Evolutionary conservation across 2,329 filamentous ascomycete genomes (phyloP).

Genomic region (Domatiomyces catenatus): DNA sequence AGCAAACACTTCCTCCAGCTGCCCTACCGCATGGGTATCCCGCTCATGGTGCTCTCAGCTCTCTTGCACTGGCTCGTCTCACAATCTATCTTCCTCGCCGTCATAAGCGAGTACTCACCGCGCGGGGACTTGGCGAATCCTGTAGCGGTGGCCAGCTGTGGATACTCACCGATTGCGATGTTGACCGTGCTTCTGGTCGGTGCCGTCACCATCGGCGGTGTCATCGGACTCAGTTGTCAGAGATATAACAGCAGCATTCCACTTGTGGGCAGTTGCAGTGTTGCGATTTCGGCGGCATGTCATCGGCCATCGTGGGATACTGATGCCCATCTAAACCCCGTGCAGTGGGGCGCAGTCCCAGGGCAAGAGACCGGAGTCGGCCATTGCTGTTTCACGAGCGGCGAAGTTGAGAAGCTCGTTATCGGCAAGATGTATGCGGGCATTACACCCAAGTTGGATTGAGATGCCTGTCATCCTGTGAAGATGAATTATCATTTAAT

Average conservation of each 20-base stretch:
- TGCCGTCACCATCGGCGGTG: slow-evolving; percentile 4
- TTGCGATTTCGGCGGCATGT: slow-evolving; percentile 23
- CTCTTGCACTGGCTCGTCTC: slow-evolving; percentile 32
- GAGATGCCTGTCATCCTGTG: too few relatives aligned
- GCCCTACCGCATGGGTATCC: slow-evolving; percentile 25
- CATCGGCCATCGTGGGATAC: slow-evolving; percentile 17
- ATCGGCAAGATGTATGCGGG: slow-evolving; percentile 11
- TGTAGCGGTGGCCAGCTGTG: slow-evolving; percentile 10
- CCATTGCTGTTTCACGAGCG: slow-evolving; percentile 18
- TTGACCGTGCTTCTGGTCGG: slow-evolving; percentile 10
- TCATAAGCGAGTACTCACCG: slow-evolving; percentile 18
- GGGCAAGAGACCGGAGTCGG: slow-evolving; percentile 2
- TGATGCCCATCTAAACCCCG: slow-evolving; percentile 9
- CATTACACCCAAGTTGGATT: neutral
- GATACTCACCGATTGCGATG: slow-evolving; percentile 16
- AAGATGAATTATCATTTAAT: too few relatives aligned
- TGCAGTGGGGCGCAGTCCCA: slow-evolving; percentile 18
- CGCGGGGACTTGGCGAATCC: slow-evolving; percentile 3
- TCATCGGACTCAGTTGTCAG: slow-evolving; percentile 10
- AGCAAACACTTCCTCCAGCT: slow-evolving; percentile 28
- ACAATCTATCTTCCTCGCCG: slow-evolving; percentile 28
- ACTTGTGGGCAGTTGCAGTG: slow-evolving; percentile 21
- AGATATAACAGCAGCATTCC: slow-evolving; percentile 18
- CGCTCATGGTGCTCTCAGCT: slow-evolving; percentile 20
- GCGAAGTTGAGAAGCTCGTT: slow-evolving; percentile 7